A percentile compares a stretch with the other conserved stretches of the same genome.
Conservation (phyloP, 129 eudicot species). For the Arctium lappa region DNA sequence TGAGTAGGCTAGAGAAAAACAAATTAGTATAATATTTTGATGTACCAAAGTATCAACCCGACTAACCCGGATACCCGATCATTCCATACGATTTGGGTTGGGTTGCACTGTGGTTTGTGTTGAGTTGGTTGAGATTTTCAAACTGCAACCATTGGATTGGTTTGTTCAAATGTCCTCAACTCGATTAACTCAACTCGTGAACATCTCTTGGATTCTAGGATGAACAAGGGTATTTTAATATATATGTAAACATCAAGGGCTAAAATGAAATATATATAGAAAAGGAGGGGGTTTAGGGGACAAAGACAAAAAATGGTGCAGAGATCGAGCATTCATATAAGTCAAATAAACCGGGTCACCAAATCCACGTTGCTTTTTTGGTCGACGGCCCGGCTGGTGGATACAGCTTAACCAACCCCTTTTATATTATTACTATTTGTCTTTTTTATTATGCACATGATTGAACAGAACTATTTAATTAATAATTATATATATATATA, state of each 20-base stretch:
- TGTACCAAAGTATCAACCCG: too few relatives aligned
- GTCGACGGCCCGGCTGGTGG: constrained; percentile 19
- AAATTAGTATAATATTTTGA: too few relatives aligned
- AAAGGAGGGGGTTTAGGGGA: not conserved
- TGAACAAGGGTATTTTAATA: not conserved
- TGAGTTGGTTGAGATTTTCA: too few relatives aligned
- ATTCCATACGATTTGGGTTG: too few relatives aligned
- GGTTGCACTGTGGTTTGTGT: too few relatives aligned
- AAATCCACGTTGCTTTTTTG: not conserved
- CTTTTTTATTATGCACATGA: not conserved
- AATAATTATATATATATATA: too few relatives aligned
- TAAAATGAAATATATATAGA: not conserved
- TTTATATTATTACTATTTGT: not conserved
- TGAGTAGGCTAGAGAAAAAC: too few relatives aligned
- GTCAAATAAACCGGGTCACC: constrained; percentile 34
- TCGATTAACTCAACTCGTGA: too few relatives aligned
- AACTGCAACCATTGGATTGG: too few relatives aligned
- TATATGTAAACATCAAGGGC: constrained; percentile 8
- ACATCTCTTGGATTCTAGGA: not conserved
- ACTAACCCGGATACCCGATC: too few relatives aligned
- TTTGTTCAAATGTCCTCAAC: too few relatives aligned
- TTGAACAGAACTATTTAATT: not conserved
- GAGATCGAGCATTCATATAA: not conserved
- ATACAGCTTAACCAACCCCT: constrained; percentile 26
- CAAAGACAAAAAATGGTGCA: constrained; percentile 7